Evolutionary conservation across 306 rosid genomes (phyloP).

Genomic region (Cucurbita ficifolia): DNA sequence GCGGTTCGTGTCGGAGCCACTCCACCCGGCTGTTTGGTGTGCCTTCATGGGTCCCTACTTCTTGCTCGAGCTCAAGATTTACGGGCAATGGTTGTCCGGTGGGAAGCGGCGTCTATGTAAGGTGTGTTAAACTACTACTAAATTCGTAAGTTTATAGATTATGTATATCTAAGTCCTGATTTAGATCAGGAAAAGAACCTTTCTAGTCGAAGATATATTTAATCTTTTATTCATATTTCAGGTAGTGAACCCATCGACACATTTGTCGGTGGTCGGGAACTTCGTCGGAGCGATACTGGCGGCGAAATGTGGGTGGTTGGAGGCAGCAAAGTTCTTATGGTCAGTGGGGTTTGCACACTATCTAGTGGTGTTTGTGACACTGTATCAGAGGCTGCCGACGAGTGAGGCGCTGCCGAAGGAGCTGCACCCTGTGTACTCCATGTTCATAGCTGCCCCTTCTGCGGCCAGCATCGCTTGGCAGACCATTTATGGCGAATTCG

Average conservation of each 20-base stretch:
- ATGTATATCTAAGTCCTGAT: background rate
- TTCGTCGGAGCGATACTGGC: constrained; percentile 79
- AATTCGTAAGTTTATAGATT: background rate
- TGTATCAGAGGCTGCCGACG: constrained; percentile 80
- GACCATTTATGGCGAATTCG: constrained; percentile 48
- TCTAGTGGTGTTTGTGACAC: constrained; percentile 63
- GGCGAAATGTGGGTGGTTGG: constrained; percentile 62
- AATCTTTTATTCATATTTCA: background rate
- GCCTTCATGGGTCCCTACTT: constrained; percentile 62
- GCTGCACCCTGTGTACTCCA: constrained; percentile 77
- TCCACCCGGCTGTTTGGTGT: constrained; percentile 65
- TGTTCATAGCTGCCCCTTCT: constrained; percentile 82
- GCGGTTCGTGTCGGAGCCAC: constrained; percentile 15
- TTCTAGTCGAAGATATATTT: background rate
- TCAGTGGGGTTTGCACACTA: constrained; percentile 81
- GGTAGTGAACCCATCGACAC: constrained; percentile 71
- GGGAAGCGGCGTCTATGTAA: constrained; percentile 65
- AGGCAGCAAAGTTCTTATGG: constrained; percentile 78
- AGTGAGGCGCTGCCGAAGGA: constrained; percentile 76
- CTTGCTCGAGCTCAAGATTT: constrained; percentile 62
- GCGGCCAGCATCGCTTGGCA: constrained; percentile 78
- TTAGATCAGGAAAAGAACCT: too few relatives aligned
- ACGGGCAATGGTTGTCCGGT: constrained; percentile 85
- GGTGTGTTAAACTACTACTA: constrained; percentile 11
- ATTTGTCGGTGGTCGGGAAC: constrained; percentile 75